Evolutionary conservation across 2,329 filamentous ascomycete genomes (phyloP).

Genomic region (Stagonosporopsis vannaccii): DNA sequence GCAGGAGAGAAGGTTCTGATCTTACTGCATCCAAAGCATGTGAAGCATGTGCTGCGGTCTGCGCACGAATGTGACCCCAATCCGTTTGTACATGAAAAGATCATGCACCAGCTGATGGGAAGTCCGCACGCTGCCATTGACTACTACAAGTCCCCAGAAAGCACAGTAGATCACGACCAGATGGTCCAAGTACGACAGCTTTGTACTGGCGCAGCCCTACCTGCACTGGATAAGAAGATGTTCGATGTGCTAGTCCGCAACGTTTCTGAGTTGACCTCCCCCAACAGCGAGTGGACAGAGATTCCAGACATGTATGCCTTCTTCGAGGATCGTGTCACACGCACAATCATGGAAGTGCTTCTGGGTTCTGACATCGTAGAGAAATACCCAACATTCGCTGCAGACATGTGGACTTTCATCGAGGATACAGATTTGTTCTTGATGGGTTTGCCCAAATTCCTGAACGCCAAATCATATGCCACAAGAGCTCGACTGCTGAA

Average conservation of each 20-base stretch:
- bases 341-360: slow-evolving; percentile 12
- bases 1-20: slow-evolving; percentile 27
- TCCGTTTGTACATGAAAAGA: slow-evolving; percentile 23
- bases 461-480: slow-evolving; percentile 18
- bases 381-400: slow-evolving; percentile 14
- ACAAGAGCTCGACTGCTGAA: slow-evolving; percentile 24
- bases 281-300: slow-evolving; percentile 11
- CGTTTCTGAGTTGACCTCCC: background rate
- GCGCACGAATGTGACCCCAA: slow-evolving; percentile 24
- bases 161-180: background rate
- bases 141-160: slow-evolving; percentile 17
- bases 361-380: slow-evolving; percentile 20
- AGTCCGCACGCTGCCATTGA: slow-evolving; percentile 25
- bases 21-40: slow-evolving; percentile 22
- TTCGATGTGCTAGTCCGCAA: slow-evolving; percentile 17
- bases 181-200: background rate
- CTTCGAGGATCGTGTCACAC: slow-evolving; percentile 17
- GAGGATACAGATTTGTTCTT: slow-evolving; percentile 24
- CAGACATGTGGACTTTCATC: slow-evolving; percentile 27
- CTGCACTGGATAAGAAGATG: slow-evolving; percentile 10
- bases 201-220: background rate
- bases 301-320: slow-evolving; percentile 23
- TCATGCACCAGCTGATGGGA: slow-evolving; percentile 25
- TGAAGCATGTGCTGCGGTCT: slow-evolving; percentile 16
- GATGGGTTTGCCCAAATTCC: slow-evolving; percentile 21